phyloP scores from a whole-genome alignment of 2,329 filamentous ascomycete species.

The Boeremia lycopersici region DNA sequence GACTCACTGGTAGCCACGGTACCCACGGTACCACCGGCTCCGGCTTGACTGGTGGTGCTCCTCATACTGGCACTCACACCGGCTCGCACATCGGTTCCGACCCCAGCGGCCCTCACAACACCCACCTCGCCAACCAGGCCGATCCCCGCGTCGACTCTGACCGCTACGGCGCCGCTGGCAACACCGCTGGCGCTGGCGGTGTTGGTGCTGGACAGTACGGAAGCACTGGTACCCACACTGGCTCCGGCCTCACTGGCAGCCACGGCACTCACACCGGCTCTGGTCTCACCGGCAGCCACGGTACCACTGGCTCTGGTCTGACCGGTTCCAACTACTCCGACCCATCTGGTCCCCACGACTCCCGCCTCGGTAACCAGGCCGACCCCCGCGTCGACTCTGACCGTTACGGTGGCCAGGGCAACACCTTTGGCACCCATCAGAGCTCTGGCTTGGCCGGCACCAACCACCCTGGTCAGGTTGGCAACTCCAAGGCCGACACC shows the following conservation, averaged over 20 bases:
- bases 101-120: slow-evolving; percentile 28
- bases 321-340: slow-evolving; percentile 20
- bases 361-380: slow-evolving; percentile 32
- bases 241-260: slow-evolving; percentile 15
- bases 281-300: slow-evolving; percentile 8
- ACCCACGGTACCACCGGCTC: slow-evolving; percentile 16
- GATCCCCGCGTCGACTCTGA: slow-evolving; percentile 37
- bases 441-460: slow-evolving; percentile 17
- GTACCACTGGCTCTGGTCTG: slow-evolving; percentile 10
- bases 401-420: slow-evolving; percentile 30
- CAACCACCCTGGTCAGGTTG: slow-evolving; percentile 21
- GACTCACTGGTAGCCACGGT: slow-evolving; percentile 3
- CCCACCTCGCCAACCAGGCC: slow-evolving; percentile 21
- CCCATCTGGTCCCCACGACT: slow-evolving; percentile 40
- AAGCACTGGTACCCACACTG: slow-evolving; percentile 9
- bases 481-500: slow-evolving; percentile 29
- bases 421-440: slow-evolving; percentile 21
- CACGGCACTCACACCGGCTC: slow-evolving; percentile 10
- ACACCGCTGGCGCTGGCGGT: slow-evolving; percentile 21
- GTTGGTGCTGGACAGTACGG: slow-evolving; percentile 9
- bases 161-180: slow-evolving; percentile 20
- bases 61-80: not conserved
- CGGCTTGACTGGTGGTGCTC: slow-evolving; percentile 4
- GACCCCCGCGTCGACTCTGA: slow-evolving; percentile 43
- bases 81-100: slow-evolving; percentile 18